These are phyloP conservation scores for Phialemoniopsis sp. DNA, from an alignment of 2,329 filamentous ascomycete species.

Conservation along the genomic window DNA sequence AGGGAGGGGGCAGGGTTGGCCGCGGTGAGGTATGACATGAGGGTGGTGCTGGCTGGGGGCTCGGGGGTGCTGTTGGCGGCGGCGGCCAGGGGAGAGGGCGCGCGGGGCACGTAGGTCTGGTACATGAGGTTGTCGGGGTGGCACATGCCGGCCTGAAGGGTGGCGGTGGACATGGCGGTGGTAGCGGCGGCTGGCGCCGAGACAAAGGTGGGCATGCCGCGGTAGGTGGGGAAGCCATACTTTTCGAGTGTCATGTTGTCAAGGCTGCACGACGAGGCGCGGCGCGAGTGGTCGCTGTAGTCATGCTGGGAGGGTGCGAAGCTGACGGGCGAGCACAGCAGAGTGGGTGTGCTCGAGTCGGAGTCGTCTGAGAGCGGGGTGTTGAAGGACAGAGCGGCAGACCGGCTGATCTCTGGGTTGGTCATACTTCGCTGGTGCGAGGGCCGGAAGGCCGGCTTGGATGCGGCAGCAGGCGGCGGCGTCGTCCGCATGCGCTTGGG, in stretches of 20 bases:
- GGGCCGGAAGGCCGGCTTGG: slow-evolving; percentile 31
- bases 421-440: slow-evolving; percentile 56
- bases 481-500: slow-evolving; percentile 56
- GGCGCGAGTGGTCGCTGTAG: slow-evolving; percentile 43
- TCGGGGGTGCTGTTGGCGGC: slow-evolving; percentile 26
- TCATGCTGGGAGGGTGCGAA: slow-evolving; percentile 39
- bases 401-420: slow-evolving; percentile 49
- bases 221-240: slow-evolving; percentile 82
- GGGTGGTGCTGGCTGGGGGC: slow-evolving; percentile 54
- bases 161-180: slow-evolving; percentile 15
- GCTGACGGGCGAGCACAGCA: slow-evolving; percentile 65
- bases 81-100: slow-evolving; percentile 37
- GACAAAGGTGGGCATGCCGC: slow-evolving; percentile 61
- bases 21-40: slow-evolving; percentile 73
- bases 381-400: slow-evolving; percentile 32
- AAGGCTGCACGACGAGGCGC: slow-evolving; percentile 64
- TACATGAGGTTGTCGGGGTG: slow-evolving; percentile 42
- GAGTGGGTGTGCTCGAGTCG: slow-evolving; percentile 28
- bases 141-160: slow-evolving; percentile 17
- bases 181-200: slow-evolving; percentile 21
- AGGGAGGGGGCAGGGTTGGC: slow-evolving; percentile 79
- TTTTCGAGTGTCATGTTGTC: slow-evolving; percentile 63
- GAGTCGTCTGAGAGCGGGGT: slow-evolving; percentile 24
- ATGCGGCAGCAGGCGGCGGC: slow-evolving; percentile 31
- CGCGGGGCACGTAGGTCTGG: slow-evolving; percentile 40